phyloP scores from a whole-genome alignment of 2,329 filamentous ascomycete genomes.

The Ophiostoma sp. region DNA sequence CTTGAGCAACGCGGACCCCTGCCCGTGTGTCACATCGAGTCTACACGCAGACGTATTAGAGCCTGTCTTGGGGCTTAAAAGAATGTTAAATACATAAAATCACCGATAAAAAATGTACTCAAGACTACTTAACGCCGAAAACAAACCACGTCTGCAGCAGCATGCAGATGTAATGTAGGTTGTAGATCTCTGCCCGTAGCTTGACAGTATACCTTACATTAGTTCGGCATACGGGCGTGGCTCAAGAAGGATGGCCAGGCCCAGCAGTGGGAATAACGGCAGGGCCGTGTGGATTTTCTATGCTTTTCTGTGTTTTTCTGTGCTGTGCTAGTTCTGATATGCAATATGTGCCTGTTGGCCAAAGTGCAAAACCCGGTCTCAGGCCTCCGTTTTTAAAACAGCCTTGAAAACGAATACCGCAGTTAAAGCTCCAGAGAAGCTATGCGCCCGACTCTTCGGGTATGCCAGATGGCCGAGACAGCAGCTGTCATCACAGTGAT shows the following conservation, averaged over 20 bases:
- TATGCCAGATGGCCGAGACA: background rate
- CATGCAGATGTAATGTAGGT: background rate
- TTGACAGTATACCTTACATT: background rate
- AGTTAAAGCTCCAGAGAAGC: background rate
- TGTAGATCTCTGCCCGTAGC: conserved; percentile 6
- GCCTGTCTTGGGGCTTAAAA: background rate
- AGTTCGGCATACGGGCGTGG: background rate
- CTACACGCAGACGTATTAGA: background rate
- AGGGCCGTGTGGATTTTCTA: background rate
- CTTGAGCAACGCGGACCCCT: background rate
- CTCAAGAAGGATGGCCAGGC: background rate
- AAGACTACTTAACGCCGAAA: background rate
- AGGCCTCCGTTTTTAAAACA: background rate
- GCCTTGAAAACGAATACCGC: background rate
- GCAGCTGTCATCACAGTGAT: background rate
- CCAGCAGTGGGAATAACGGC: background rate
- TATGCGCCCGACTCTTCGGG: background rate
- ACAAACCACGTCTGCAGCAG: background rate
- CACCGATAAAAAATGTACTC: background rate
- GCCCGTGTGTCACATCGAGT: background rate
- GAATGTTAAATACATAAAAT: background rate
- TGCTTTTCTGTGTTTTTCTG: background rate
- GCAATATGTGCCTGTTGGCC: background rate
- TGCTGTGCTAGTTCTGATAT: background rate
- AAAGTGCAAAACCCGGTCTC: background rate